Evolutionary conservation across 202 grass and related monocot genomes (phyloP).

Genomic region (Sporobolus alterniflorus): DNA sequence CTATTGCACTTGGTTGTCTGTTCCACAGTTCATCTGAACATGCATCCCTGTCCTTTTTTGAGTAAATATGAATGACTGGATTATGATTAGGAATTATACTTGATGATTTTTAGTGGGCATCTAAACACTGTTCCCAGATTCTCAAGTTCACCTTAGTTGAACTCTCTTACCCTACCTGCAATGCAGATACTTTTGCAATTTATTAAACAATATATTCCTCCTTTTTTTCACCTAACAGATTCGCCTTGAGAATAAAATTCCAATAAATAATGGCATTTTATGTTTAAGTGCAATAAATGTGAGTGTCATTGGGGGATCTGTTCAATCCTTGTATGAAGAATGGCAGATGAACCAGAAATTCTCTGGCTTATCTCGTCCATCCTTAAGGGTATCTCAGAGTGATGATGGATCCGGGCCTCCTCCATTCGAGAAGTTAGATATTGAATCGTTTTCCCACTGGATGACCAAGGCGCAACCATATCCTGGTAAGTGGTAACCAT

Average conservation of each 20-base stretch:
- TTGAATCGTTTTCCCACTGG: conserved; percentile 29
- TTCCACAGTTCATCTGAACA: not conserved
- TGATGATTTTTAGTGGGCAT: not conserved
- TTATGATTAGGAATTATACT: not conserved
- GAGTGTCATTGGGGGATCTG: conserved; percentile 65
- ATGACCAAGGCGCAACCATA: conserved; percentile 36
- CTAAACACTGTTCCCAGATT: not conserved
- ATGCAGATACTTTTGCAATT: conserved; percentile 5
- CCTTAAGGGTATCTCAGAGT: conserved; percentile 61
- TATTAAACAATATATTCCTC: conserved; percentile 1
- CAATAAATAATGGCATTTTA: conserved; percentile 77
- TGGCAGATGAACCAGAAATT: conserved; percentile 95
- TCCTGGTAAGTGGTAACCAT: conserved; percentile 63
- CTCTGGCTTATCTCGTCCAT: conserved; percentile 64
- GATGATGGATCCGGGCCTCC: conserved; percentile 78
- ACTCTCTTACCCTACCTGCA: not conserved
- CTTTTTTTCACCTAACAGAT: conserved; percentile 41
- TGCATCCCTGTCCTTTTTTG: not conserved
- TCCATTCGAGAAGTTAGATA: conserved; percentile 87
- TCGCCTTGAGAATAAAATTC: conserved; percentile 70
- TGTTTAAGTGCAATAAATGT: conserved; percentile 70
- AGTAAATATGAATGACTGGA: not conserved
- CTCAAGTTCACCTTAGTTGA: not conserved
- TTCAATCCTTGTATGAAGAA: conserved; percentile 82
- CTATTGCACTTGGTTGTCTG: conserved; percentile 7